phyloP scores from a whole-genome alignment of 345 rosid genomes.

The Rhodamnia argentea region DNA sequence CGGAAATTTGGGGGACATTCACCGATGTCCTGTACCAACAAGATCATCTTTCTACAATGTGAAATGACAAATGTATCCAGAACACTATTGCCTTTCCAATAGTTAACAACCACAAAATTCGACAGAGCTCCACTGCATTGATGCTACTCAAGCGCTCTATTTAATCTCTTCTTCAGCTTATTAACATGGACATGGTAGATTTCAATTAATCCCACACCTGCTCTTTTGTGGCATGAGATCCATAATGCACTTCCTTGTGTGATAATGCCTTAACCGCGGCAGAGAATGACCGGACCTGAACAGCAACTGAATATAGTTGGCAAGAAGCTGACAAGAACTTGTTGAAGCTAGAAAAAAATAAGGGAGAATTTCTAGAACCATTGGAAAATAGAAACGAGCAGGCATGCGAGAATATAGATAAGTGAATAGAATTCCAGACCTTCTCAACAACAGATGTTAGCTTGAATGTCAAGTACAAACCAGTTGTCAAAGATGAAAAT shows the following conservation, averaged over 20 bases:
- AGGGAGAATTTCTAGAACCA: background rate
- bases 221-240: slow-evolving; percentile 45
- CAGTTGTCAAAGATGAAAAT: slow-evolving; percentile 73
- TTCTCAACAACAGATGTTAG: slow-evolving; percentile 69
- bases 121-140: background rate
- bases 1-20: background rate
- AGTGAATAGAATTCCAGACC: slow-evolving; percentile 22
- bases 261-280: slow-evolving; percentile 39
- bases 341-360: background rate
- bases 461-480: slow-evolving; percentile 80
- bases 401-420: background rate
- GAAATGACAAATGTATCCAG: background rate
- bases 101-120: background rate
- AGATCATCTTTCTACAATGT: background rate
- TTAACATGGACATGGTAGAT: background rate
- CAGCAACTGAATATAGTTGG: background rate
- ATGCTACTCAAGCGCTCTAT: background rate
- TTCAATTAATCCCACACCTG: slow-evolving; percentile 21
- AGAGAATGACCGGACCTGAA: slow-evolving; percentile 42
- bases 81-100: background rate
- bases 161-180: background rate
- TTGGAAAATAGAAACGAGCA: background rate
- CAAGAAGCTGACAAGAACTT: background rate
- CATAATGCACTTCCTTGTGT: slow-evolving; percentile 46
- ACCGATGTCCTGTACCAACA: background rate